Conservation (phyloP, 495 filamentous ascomycete genomes). For the Pyrenula aspistea region DNA sequence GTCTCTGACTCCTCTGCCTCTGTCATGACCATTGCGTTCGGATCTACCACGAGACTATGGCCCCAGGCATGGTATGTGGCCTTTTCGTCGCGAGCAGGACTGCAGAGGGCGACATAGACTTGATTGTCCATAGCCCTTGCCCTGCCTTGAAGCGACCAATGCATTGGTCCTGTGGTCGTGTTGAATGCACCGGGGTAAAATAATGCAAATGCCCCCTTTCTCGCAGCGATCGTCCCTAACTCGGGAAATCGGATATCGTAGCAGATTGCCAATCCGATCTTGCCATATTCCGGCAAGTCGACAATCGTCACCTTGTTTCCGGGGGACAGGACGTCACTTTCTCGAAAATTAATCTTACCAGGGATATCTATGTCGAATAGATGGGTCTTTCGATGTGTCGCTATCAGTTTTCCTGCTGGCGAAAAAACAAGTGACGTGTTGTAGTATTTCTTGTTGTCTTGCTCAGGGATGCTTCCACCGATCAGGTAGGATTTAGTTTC, state of each 20-base stretch:
- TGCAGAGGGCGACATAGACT: conserved; percentile 85
- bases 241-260: conserved; percentile 97
- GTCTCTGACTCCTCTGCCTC: conserved; percentile 66
- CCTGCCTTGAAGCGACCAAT: conserved; percentile 76
- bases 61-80: conserved; percentile 85
- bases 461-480: conserved; percentile 87
- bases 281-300: conserved; percentile 75
- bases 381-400: conserved; percentile 85
- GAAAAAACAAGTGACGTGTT: conserved; percentile 83
- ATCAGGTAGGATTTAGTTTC: conserved; percentile 70
- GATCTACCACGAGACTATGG: conserved; percentile 78
- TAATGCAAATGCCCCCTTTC: conserved; percentile 69
- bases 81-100: conserved; percentile 68
- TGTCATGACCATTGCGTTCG: conserved; percentile 68
- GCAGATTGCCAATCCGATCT: conserved; percentile 80
- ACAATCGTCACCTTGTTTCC: conserved; percentile 73
- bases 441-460: conserved; percentile 61
- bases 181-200: conserved; percentile 96
- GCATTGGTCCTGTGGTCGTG: conserved; percentile 77
- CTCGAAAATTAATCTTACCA: conserved; percentile 80
- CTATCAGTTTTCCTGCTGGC: conserved; percentile 64
- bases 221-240: conserved; percentile 78
- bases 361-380: conserved; percentile 99
- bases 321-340: conserved; percentile 76
- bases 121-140: conserved; percentile 91